phyloP scores from a whole-genome alignment of 352 stramenopile genomes.

The Pythium sukuiense region DNA sequence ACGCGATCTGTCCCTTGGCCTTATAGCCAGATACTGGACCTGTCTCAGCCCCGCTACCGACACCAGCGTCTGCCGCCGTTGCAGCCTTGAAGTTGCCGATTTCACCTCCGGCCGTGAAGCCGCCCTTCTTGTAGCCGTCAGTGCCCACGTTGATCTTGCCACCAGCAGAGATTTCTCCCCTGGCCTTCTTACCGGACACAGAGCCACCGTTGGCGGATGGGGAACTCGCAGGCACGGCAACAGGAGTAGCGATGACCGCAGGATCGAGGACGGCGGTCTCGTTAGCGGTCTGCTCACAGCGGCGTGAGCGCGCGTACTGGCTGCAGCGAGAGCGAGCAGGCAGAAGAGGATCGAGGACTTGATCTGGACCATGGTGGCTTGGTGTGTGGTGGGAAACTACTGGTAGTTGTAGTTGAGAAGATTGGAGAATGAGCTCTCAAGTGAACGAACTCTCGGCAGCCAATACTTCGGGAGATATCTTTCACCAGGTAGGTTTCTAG shows the following conservation, averaged over 20 bases:
- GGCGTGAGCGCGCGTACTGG: too few species aligned
- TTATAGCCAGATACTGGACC: neutral
- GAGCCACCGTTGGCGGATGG: neutral
- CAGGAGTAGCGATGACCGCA: neutral
- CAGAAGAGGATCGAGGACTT: constrained; percentile 1
- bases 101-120: neutral
- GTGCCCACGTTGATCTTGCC: neutral
- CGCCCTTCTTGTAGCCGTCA: neutral
- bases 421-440: neutral
- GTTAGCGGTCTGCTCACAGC: neutral
- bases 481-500: too few species aligned
- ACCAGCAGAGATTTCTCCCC: neutral
- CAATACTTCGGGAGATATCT: too few species aligned
- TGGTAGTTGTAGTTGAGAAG: neutral
- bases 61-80: neutral
- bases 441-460: too few species aligned
- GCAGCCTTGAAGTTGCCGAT: neutral
- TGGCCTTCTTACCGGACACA: neutral
- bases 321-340: neutral
- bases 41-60: neutral
- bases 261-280: neutral
- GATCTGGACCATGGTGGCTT: neutral
- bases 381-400: neutral
- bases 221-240: neutral
- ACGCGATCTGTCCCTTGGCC: neutral